Base-by-base conservation (phyloP, 306 rosid species). In the Fragaria iinumae region DNA sequence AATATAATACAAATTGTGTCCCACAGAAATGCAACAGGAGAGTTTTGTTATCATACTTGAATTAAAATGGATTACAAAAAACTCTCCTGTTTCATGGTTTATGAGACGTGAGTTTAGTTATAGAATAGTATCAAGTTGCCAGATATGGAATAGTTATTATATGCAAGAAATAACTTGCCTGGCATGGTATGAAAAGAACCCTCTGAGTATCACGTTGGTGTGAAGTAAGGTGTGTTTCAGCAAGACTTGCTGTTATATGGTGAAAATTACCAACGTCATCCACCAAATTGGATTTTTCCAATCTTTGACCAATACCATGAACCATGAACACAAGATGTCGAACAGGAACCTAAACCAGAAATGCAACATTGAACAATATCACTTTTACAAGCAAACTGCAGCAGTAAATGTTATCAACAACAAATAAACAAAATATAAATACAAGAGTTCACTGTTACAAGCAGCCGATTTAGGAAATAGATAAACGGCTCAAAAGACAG, bases 241-340 rank as follows among this genome's bases (percentile, higher is more conserved):
- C 88, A 64, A 95, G 92, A 87, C 91, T 89, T 73, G 87, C 87
- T 56, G 97, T 92, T 71, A 89, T 85, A 88, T 76, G 91, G 77
- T 95, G 90, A 86, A 92, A 90, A 81, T 87, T 81, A 72, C 80
- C 85, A 80, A 95, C 97, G 65, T 95, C 99, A 73, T 95, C 99
- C 69, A 95, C 99, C 86, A 95, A 84, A 91, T 95, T 95, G 80
- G 99, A 95, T 53, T 95, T 95, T 83, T 95, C 97, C 90, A 95
- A 87, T 78, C 99, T 90, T 86, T 95, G 99, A 84, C 99, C 99
- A 85, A 95, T 95, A 73, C 99, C 99, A 85, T 95, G 99, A 88
- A 95, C 92, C 99, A 95, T 95, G 87, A 95, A 95, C 79, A 95
- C 99, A 78, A 95, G 86, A 88, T 95, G 99, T 67, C 82, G 88